Conservation (phyloP, 192 early-diverging fungal genomes). For the Gryganskiella cystojenkinii region DNA sequence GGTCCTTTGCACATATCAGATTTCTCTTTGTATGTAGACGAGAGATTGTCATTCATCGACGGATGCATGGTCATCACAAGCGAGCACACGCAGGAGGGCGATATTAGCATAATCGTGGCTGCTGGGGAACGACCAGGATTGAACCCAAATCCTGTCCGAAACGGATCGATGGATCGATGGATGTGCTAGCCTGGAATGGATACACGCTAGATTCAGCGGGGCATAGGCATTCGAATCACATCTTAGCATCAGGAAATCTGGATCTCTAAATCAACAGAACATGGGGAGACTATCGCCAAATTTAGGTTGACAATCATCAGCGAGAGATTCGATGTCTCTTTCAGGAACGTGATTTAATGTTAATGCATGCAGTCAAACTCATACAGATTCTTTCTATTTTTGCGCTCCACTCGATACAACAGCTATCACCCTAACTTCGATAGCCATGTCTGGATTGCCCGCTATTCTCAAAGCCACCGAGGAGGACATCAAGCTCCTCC, state of each 20-base stretch:
- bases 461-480: slow-evolving; percentile 78
- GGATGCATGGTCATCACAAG: too few species aligned
- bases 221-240: too few species aligned
- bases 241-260: too few species aligned
- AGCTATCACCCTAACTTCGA: slow-evolving; percentile 56
- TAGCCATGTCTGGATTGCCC: slow-evolving; percentile 61
- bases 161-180: slow-evolving; percentile 5
- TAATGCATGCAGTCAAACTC: neutral
- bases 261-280: too few species aligned
- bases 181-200: neutral
- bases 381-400: neutral
- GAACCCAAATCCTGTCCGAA: neutral
- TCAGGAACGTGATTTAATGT: too few species aligned
- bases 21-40: too few species aligned
- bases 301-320: neutral
- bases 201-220: neutral
- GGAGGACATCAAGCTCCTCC: slow-evolving; percentile 93
- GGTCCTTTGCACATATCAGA: too few species aligned
- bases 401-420: neutral
- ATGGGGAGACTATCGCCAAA: neutral
- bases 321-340: too few species aligned
- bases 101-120: too few species aligned
- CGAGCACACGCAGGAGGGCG: too few species aligned
- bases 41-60: too few species aligned
- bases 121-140: too few species aligned